A percentile compares a stretch with the other conserved stretches of the same genome.
These are phyloP conservation scores for Carex scoparia DNA, from an alignment of 176 grass and related monocot genomes.

Conservation along the genomic window DNA sequence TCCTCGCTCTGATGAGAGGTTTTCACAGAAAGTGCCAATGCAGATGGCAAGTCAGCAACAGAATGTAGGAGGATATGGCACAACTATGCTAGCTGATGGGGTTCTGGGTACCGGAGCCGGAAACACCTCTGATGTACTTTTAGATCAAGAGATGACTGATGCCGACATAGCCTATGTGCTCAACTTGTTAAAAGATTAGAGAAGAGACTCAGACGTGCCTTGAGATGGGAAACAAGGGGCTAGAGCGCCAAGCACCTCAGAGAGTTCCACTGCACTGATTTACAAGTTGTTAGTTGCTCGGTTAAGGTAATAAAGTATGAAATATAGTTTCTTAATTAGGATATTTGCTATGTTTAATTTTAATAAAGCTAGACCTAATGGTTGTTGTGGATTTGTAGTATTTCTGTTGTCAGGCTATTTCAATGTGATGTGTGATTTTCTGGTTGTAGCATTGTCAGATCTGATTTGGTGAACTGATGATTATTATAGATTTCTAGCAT, in stretches of 20 bases:
- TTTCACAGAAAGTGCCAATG: background rate
- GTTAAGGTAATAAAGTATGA: background rate
- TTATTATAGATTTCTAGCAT: background rate
- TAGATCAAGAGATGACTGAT: background rate
- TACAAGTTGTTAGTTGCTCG: background rate
- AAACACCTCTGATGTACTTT: background rate
- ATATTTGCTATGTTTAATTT: background rate
- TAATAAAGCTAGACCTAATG: background rate
- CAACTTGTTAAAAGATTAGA: background rate
- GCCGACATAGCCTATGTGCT: background rate
- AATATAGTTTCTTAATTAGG: background rate
- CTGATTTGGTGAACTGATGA: background rate
- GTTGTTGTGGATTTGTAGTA: background rate
- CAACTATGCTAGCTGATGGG: background rate
- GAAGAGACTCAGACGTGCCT: background rate
- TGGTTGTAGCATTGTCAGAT: background rate
- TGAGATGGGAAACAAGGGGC: constrained; percentile 2
- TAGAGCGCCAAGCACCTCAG: background rate
- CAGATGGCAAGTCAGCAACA: background rate
- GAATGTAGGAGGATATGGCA: background rate
- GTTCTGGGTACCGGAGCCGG: background rate
- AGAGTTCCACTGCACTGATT: background rate
- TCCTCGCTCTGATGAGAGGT: background rate
- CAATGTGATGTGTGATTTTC: background rate
- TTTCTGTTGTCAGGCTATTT: background rate